Evolutionary conservation across 2,329 filamentous ascomycete species (phyloP).

Genomic region (Monosporascus sp.): DNA sequence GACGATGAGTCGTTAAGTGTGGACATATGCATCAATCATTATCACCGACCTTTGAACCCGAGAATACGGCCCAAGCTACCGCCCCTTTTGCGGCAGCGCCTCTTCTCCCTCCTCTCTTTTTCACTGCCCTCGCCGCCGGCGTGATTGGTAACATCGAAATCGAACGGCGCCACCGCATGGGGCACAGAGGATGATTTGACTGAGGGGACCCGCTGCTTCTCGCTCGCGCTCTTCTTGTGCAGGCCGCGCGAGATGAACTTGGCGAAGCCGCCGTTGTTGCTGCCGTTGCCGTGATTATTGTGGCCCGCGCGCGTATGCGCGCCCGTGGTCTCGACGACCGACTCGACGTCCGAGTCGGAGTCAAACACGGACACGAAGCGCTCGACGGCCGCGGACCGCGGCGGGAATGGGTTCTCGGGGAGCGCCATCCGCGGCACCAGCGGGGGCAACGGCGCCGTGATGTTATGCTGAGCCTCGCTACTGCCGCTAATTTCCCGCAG

Average conservation of each 20-base stretch:
- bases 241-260: constrained; percentile 39
- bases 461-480: constrained; percentile 7
- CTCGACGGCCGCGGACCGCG: constrained; percentile 11
- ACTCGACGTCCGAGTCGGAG: constrained; percentile 39
- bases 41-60: constrained; percentile 16
- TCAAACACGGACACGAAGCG: constrained; percentile 42
- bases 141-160: neutral
- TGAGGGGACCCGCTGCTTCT: constrained; percentile 11
- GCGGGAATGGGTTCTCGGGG: constrained; percentile 8
- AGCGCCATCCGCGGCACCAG: constrained; percentile 4
- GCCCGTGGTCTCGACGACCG: constrained; percentile 13
- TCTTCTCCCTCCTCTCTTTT: constrained; percentile 1
- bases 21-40: too few relatives aligned
- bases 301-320: constrained; percentile 5
- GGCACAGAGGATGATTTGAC: neutral
- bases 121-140: neutral
- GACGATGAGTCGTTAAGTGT: neutral
- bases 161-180: too few relatives aligned
- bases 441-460: constrained; percentile 11
- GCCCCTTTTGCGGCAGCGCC: constrained; percentile 17
- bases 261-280: constrained; percentile 29
- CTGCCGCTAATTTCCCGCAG: constrained; percentile 13
- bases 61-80: constrained; percentile 24
- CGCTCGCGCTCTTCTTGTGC: constrained; percentile 26
- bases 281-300: constrained; percentile 12